Evolutionary conservation across 2,329 filamentous ascomycete genomes (phyloP).

Genomic region (Lachnellula occidentalis): DNA sequence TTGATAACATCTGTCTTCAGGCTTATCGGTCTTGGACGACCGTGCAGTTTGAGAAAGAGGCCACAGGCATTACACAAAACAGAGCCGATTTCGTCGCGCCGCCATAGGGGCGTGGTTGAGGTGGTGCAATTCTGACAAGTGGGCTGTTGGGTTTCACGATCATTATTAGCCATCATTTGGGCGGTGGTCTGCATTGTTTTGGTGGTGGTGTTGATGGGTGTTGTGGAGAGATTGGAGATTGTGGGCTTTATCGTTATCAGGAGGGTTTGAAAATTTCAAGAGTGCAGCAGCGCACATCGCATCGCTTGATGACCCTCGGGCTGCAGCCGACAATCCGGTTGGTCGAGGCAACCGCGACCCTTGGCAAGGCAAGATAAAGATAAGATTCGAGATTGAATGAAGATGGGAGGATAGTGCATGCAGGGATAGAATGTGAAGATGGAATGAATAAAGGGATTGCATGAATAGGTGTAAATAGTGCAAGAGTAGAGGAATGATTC

Average conservation of each 20-base stretch:
- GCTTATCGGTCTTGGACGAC: conserved; percentile 85
- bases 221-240: background rate
- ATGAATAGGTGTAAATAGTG: conserved; percentile 1
- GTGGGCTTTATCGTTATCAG: conserved; percentile 1
- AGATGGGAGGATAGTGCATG: too few relatives aligned
- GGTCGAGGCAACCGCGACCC: too few relatives aligned
- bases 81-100: conserved; percentile 89
- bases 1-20: conserved; percentile 99
- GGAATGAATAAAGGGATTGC: background rate
- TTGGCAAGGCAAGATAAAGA: too few relatives aligned
- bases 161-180: conserved; percentile 43
- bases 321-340: too few relatives aligned
- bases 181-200: conserved; percentile 37
- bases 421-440: too few relatives aligned
- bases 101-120: conserved; percentile 93
- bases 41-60: conserved; percentile 94
- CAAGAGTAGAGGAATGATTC: background rate
- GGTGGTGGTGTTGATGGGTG: conserved; percentile 4
- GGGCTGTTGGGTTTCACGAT: conserved; percentile 64
- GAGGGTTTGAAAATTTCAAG: conserved; percentile 8
- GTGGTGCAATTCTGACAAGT: conserved; percentile 96
- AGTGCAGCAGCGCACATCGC: background rate
- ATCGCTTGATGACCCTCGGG: background rate
- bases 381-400: too few relatives aligned
- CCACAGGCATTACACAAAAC: conserved; percentile 99